Base-by-base conservation (phyloP, 23 red algal genomes). In the Gracilariopsis chorda region DNA sequence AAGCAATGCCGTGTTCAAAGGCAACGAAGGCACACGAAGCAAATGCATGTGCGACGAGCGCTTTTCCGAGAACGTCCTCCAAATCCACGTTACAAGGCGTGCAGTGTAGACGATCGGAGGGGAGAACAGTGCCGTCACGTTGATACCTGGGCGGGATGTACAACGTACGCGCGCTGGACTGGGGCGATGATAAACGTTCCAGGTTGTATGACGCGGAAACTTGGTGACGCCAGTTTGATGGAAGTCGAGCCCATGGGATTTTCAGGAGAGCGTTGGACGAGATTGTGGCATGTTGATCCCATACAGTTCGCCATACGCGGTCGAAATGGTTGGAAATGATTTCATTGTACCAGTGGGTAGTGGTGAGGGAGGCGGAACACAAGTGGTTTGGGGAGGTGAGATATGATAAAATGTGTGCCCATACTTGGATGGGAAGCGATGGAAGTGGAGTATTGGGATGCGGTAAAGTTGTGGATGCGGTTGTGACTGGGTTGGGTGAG, bases 321-420 rank as follows among this genome's bases (percentile, higher is more conserved):
- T 83, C 35, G 30, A 63, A 83, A 25, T 83, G 53, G 25, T 49
- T 33, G 1, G 49, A 60, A 33, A 21, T 16, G 78, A 83, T 43
- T 17, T 83, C 53, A 20, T 49, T 23, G 59, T 65, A 42, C 36
- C 29, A 58, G 0, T 19, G 24, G 13, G 52, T 23, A 55, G 19
- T 29, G 35, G 78, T 46, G 23, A 41, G 56, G 23, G 78, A 27
- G 47, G 59, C 53, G 0, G 53, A 46, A 14, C 20, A 62, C 3
- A 83, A 55, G 3, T 30, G 27, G 51, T 49, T 25, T 0, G 78
- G 78, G 13, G 53, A 29, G 23, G 28, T 43, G 24, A 83, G 78
- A 40, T 57, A 64, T 2, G 78, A 83, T 17, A 83, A 53, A 4
- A 83, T 83, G 55, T 46, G 78, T 27, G 78, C 52, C 78, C 78